phyloP scores from a whole-genome alignment of 768 basidiomycete species.

The Russula virescens region DNA sequence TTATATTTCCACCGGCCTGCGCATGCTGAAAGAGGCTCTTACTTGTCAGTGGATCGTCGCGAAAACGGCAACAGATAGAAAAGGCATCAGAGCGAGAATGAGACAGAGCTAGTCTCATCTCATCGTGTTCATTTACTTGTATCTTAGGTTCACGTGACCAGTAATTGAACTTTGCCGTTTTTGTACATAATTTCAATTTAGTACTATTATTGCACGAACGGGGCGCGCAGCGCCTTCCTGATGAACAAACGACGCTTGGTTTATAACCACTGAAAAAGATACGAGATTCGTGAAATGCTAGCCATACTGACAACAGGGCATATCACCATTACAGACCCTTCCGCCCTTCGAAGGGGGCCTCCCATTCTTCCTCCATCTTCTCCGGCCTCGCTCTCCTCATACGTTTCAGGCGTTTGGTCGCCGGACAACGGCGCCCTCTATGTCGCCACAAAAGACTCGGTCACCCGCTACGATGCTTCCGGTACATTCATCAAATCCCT shows the following conservation, averaged over 20 bases:
- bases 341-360: conserved; percentile 42
- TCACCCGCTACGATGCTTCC: conserved; percentile 50
- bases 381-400: conserved; percentile 30
- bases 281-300: conserved; percentile 38
- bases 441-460: conserved; percentile 41
- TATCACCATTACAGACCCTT: conserved; percentile 45
- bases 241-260: not conserved
- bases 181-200: too few relatives aligned
- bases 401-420: conserved; percentile 49
- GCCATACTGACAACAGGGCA: conserved; percentile 45
- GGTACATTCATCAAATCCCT: conserved; percentile 42
- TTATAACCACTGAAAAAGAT: not conserved
- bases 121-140: not conserved
- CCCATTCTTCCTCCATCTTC: conserved; percentile 33
- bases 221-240: not conserved
- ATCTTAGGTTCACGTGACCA: not conserved
- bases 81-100: conserved; percentile 45
- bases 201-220: too few relatives aligned
- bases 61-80: conserved; percentile 67
- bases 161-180: not conserved
- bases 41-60: conserved; percentile 44
- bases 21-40: conserved; percentile 5
- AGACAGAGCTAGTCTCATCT: conserved; percentile 8
- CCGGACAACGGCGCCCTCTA: conserved; percentile 51
- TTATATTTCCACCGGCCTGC: not conserved